These are phyloP conservation scores for Linanthus parryae DNA, from an alignment of 148 eudicot genomes.

Conservation along the genomic window DNA sequence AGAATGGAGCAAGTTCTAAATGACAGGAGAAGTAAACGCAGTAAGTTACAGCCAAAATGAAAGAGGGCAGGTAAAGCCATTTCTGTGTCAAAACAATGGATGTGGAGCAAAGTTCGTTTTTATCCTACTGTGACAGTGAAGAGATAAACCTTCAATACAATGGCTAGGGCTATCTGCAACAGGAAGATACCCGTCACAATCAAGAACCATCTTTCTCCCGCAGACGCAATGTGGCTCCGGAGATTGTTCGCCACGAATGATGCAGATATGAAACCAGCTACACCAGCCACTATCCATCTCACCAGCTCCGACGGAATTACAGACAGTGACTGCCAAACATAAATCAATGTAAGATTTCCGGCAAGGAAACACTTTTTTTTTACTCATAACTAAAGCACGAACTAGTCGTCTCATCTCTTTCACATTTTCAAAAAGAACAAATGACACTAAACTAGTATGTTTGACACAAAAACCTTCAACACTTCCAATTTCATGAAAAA, in stretches of 20 bases:
- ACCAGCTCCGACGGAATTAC: slow-evolving; percentile 63
- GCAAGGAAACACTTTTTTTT: background rate
- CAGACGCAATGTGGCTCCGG: slow-evolving; percentile 70
- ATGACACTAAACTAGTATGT: no score
- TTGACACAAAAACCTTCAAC: no score
- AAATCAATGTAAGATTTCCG: slow-evolving; percentile 1
- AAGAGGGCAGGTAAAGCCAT: no score
- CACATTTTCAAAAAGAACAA: no score
- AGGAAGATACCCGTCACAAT: slow-evolving; percentile 88
- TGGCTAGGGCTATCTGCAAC: slow-evolving; percentile 80
- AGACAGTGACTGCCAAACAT: slow-evolving; percentile 71
- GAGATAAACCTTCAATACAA: slow-evolving; percentile 70
- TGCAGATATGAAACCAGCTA: slow-evolving; percentile 94
- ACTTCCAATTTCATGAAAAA: no score
- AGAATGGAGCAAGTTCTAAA: no score
- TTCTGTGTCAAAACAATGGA: no score
- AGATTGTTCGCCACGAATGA: slow-evolving; percentile 95
- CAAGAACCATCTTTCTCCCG: slow-evolving; percentile 93
- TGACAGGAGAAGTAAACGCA: no score
- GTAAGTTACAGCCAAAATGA: no score
- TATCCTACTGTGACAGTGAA: slow-evolving; percentile 59
- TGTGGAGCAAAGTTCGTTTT: no score
- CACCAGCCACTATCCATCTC: slow-evolving; percentile 89
- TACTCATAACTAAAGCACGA: no score
- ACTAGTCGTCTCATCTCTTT: no score